Evolutionary conservation across 495 filamentous ascomycete genomes (phyloP), one percentile per base, ranked within the genome.

Genomic region (Trichoderma reesei): DNA sequence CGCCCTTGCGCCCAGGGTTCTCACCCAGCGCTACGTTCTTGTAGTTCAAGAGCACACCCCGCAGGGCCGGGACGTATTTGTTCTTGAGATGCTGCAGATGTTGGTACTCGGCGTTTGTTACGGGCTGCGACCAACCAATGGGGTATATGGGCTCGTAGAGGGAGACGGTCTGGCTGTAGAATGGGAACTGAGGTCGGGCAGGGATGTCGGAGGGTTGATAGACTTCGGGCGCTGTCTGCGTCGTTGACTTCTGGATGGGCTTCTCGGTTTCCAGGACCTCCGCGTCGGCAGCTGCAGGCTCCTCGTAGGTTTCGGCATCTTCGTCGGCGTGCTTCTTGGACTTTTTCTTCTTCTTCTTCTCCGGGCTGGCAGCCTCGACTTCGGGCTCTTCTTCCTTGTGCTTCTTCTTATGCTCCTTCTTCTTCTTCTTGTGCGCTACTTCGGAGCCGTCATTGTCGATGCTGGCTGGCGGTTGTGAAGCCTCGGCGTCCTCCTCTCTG

Each of bases 91-190:
- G 76, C 14, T 75, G 70, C 59, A 82, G 72, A 42, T 80, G 76
- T 41, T 82, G 77, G 3, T 73, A 72, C 4, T 74, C 75, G 41
- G 75, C 70, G 39, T 75, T 75, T 62, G 79, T 75, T 54, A 79
- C 60, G 0, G 77, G 76, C 39, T 78, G 74, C 64, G 74, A 74
- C 65, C 79, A 76, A 18, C 76, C 78, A 38, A 73, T 64, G 2
- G 79, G 79, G 65, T 71, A 78, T 66, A 82, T 71, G 7, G 79
- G 75, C 10, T 79, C 72, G 68, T 80, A 80, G 41, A 80, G 75
- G 9, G 79, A 80, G 51, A 79, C 68, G 26, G 75, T 74, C 63
- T 80, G 79, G 18, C 73, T 79, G 63, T 75, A 80, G 68, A 82
- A 79, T 5, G 79, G 79, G 33, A 76, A 79, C 20, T 70, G 66